phyloP scores from a whole-genome alignment of 2,329 filamentous ascomycete species.

The Sporothrix brunneoviolacea region DNA sequence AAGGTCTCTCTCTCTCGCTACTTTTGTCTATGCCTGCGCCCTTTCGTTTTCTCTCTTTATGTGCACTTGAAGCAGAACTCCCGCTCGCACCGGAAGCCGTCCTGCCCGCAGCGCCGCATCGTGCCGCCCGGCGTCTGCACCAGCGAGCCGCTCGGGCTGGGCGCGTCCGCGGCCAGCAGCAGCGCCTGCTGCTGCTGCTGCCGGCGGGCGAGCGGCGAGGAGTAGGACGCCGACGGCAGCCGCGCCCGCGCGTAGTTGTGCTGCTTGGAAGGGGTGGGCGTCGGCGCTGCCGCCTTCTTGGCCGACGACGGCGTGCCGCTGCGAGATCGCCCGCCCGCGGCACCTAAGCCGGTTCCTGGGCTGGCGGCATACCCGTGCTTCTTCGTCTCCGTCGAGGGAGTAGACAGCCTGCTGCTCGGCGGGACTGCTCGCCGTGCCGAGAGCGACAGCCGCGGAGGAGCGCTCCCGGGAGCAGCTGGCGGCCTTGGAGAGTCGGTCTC shows the following conservation, averaged over 20 bases:
- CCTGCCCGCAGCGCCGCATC: slow-evolving; percentile 45
- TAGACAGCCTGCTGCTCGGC: too few relatives aligned
- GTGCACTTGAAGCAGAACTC: slow-evolving; percentile 54
- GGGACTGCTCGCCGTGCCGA: too few relatives aligned
- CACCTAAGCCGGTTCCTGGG: too few relatives aligned
- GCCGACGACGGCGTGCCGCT: slow-evolving; percentile 32
- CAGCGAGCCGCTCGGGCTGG: slow-evolving; percentile 22
- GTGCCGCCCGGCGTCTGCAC: slow-evolving; percentile 45
- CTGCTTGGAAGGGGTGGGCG: too few relatives aligned
- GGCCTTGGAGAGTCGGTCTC: too few relatives aligned
- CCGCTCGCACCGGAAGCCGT: slow-evolving; percentile 48
- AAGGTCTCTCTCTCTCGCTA: background rate
- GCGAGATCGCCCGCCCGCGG: too few relatives aligned
- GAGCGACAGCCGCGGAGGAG: too few relatives aligned
- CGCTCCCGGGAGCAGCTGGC: too few relatives aligned
- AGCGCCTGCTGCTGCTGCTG: too few relatives aligned
- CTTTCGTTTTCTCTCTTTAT: background rate
- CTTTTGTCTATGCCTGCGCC: background rate
- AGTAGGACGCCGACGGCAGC: slow-evolving; percentile 14
- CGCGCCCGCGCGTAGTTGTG: background rate
- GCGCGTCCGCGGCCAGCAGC: background rate
- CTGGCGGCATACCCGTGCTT: too few relatives aligned
- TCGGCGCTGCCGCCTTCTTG: too few relatives aligned
- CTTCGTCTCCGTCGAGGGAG: background rate
- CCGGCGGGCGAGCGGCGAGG: slow-evolving; percentile 10